Evolutionary conservation across 371 early-diverging fungal genomes (phyloP).

Genomic region (Mortierella sp.): DNA sequence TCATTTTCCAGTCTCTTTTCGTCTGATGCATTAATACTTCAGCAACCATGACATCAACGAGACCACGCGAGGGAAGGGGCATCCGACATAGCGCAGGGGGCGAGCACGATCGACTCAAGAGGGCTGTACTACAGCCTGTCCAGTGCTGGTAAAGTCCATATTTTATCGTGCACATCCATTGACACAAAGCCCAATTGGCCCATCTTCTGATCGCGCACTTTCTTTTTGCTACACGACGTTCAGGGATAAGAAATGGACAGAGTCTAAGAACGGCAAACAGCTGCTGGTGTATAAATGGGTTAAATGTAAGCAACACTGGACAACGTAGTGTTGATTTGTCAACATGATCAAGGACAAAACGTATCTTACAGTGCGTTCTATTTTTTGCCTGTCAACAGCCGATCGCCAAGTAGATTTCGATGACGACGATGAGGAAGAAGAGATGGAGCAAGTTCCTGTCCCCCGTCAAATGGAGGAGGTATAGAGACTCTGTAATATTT

Average conservation of each 20-base stretch:
- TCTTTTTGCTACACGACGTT: no score
- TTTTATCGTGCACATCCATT: background rate
- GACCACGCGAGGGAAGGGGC: conserved; percentile 54
- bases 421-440: conserved; percentile 57
- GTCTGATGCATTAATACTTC: conserved; percentile 3
- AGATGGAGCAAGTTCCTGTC: conserved; percentile 33
- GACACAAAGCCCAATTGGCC: no score
- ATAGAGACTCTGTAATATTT: background rate
- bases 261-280: conserved; percentile 61
- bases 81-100: conserved; percentile 48
- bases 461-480: conserved; percentile 41
- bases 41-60: conserved; percentile 43
- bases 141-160: conserved; percentile 45
- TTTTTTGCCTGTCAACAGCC: conserved; percentile 39
- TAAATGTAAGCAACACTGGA: conserved; percentile 63
- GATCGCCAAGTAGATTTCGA: conserved; percentile 62
- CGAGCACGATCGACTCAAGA: conserved; percentile 52
- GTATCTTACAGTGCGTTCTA: no score
- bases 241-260: conserved; percentile 73
- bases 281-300: conserved; percentile 68
- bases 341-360: no score
- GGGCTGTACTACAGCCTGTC: conserved; percentile 53
- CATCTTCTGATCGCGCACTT: background rate
- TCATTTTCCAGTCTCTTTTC: background rate
- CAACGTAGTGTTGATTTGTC: no score